Evolutionary conservation across 2,329 filamentous ascomycete genomes (phyloP).

Genomic region (Pseudocercospora crystallina): DNA sequence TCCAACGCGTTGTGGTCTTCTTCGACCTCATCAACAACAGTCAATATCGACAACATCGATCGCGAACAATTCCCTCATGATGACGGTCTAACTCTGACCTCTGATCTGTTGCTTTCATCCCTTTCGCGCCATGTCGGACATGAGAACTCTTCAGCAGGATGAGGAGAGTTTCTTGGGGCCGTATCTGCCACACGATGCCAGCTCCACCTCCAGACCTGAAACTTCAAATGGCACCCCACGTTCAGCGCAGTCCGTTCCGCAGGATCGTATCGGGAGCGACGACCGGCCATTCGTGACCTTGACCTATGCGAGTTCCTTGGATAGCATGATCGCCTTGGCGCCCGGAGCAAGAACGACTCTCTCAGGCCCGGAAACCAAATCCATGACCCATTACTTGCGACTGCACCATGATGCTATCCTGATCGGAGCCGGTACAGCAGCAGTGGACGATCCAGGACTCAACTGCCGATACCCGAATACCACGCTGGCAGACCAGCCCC

Average conservation of each 20-base stretch:
- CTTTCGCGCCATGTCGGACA: slow-evolving; percentile 20
- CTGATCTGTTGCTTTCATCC: too few species aligned
- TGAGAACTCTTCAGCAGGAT: slow-evolving; percentile 36
- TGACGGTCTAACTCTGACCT: too few species aligned
- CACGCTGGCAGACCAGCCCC: slow-evolving; percentile 63
- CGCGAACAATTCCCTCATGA: too few species aligned
- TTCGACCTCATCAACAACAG: too few species aligned
- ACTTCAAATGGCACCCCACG: slow-evolving; percentile 2
- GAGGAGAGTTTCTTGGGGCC: slow-evolving; percentile 49
- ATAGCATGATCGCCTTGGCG: slow-evolving; percentile 72
- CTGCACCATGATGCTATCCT: slow-evolving; percentile 80
- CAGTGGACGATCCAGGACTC: slow-evolving; percentile 80
- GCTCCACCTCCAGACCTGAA: not conserved
- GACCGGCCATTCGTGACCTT: slow-evolving; percentile 65
- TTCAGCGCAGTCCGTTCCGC: not conserved
- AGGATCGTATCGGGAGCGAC: not conserved
- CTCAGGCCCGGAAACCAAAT: slow-evolving; percentile 79
- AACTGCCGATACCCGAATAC: slow-evolving; percentile 70
- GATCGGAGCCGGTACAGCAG: slow-evolving; percentile 78
- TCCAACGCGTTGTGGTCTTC: too few species aligned
- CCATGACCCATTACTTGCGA: slow-evolving; percentile 91
- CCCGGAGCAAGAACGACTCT: slow-evolving; percentile 76
- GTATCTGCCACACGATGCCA: slow-evolving; percentile 44
- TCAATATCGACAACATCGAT: too few species aligned
- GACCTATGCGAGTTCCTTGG: slow-evolving; percentile 88